Evolutionary conservation across 2,329 filamentous ascomycete genomes (phyloP), one percentile per base, ranked within the genome.

Genomic region (Aspergillus pseudonomiae): DNA sequence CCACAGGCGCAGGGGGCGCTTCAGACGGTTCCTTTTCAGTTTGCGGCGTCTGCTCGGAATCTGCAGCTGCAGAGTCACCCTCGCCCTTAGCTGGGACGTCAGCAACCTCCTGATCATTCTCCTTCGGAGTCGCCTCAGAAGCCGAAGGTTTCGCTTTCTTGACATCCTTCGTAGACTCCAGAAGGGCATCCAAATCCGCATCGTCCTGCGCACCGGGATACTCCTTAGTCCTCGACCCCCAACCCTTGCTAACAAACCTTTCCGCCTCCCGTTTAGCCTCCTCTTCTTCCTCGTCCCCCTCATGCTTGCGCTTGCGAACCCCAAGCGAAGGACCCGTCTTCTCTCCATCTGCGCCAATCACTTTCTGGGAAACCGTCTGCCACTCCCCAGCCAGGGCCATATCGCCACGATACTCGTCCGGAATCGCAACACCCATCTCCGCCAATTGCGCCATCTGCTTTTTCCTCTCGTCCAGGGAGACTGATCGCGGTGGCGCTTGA

Each of bases 351-450:
- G 66, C 45, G 34, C 64, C 64, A 43, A 80, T 72, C 26, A 71
- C 69, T 34, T 70, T 79, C 67, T 82, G 83, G 52, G 87, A 84
- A 46, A 92, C 86, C 6, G 86, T 88, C 63, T 92, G 88, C 94
- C 94, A 99, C 59, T 96, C 91, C 36, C 95, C 93, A 4, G 90
- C 89, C 82, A 97, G 88, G 6, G 94, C 93, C 87, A 97, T 88
- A 64, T 95, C 92, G 2, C 86, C 84, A 63, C 92, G 84, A 62
- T 92, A 88, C 68, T 91, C 89, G 52, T 92, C 89, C 0, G 95
- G 95, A 60, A 98, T 86, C 54, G 88, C 87, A 56, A 99, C 88
- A 0, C 95, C 95, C 84, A 99, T 86, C 41, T 91, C 91, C 5
- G 91, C 93, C 12, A 99, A 83, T 78, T 98, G 93, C 67, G 93